Evolutionary conservation across 2,329 filamentous ascomycete genomes (phyloP), one percentile per base, ranked within the genome.

Genomic region (Aspergillus sojae): DNA sequence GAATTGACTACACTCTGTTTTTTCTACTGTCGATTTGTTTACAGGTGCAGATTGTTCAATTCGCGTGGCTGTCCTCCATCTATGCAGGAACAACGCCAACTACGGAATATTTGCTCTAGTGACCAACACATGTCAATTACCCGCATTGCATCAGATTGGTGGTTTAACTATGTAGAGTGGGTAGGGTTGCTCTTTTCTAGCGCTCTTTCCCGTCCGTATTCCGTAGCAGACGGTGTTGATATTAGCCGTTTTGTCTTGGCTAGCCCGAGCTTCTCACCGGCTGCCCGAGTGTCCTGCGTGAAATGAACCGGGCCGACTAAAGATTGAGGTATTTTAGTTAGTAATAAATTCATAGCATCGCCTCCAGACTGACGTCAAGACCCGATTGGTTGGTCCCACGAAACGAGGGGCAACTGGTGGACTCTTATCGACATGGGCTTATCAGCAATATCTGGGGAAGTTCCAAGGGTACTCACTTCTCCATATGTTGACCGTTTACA

Each of bases 231-330:
- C 30, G 52, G 30, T 0, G 30, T 23, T 36, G 11, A 34, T 55
- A 57, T 57, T 43, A 57, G 28, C 55, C 55, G 32, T 50, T 32
- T 41, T 53, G 26, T 43, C 59, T 39, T 54, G 23, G 45, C 41
- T 46, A 21, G 48, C 30, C 59, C 10, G 41, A 52, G 30, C 54
- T 62, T 46, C 32, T 53, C 55, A 41, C 55, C 62, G 62, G 62
- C 41, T 64, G 46, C 46, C 59, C 62, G 59, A 64, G 50, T 59
- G 36, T 30, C 36, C 32, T 30, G 30, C 41, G 46, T 14, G 53
- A 43, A 48, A 30, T 59, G 43, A 28, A 48, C n/a, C 43, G 36
- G 57, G 6, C 32, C 46, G 30, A 53, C 39, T 50, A 30, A 19
- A 16, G 46, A 19, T 28, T 28, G 12, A 50, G 14, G 34, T 34